Conservation (phyloP, 176 grass and related monocot species). For the Calamus simplicifolius region DNA sequence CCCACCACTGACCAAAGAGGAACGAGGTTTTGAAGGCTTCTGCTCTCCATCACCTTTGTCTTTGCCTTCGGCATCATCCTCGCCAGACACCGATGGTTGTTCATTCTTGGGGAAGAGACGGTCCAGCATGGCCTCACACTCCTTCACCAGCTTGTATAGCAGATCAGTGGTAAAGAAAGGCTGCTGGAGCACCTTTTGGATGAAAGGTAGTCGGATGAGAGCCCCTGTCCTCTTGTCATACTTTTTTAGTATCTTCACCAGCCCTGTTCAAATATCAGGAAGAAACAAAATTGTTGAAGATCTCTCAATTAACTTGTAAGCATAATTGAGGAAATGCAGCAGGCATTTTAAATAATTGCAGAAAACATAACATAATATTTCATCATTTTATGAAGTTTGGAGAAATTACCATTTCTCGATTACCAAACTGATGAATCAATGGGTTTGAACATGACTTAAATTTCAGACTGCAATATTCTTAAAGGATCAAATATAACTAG, state of each 20-base stretch:
- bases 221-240: constrained; percentile 96
- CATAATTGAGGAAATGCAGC: too few species aligned
- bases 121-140: constrained; percentile 81
- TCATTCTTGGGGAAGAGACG: constrained; percentile 51
- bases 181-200: constrained; percentile 85
- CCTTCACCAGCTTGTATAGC: constrained; percentile 82
- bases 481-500: too few species aligned
- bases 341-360: too few species aligned
- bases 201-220: constrained; percentile 77
- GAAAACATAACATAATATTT: too few species aligned
- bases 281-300: too few species aligned
- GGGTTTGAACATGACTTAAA: too few species aligned
- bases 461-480: too few species aligned
- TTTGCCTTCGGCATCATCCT: constrained; percentile 25
- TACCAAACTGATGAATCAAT: too few species aligned
- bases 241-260: constrained; percentile 97
- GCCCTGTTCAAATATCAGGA: constrained; percentile 22
- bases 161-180: constrained; percentile 94
- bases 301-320: too few species aligned
- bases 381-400: too few species aligned
- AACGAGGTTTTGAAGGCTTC: constrained; percentile 25
- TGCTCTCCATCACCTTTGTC: constrained; percentile 29
- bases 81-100: constrained; percentile 31
- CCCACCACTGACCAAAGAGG: background rate
- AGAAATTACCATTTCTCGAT: too few species aligned